Evolutionary conservation across 768 basidiomycete genomes (phyloP).

Genomic region (Mycena epipterygia): DNA sequence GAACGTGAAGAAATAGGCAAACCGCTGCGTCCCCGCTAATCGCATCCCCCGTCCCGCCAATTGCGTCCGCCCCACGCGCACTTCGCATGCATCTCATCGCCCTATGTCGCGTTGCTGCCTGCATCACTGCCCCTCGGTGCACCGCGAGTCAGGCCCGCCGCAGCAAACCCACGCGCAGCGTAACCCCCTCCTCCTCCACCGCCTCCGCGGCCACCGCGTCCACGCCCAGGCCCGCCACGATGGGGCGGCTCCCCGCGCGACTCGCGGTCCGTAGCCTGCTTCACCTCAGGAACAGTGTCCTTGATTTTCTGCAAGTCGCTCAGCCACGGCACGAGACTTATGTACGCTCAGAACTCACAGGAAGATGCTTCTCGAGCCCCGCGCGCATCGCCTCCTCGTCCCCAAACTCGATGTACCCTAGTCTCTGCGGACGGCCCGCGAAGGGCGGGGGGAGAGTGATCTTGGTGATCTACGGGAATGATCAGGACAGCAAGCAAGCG

Average conservation of each 20-base stretch:
- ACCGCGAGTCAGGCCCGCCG: constrained; percentile 74
- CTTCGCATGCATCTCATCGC: neutral
- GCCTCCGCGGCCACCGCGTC: constrained; percentile 64
- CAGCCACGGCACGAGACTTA: constrained; percentile 26
- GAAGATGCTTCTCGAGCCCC: constrained; percentile 80
- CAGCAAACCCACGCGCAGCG: constrained; percentile 75
- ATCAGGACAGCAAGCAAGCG: neutral
- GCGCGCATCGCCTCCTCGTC: constrained; percentile 89
- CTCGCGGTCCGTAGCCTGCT: constrained; percentile 76
- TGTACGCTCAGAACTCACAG: constrained; percentile 58
- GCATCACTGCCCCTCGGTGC: constrained; percentile 29
- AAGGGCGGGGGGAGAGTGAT: constrained; percentile 69
- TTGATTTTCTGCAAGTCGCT: constrained; percentile 70
- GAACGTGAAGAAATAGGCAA: constrained; percentile 12
- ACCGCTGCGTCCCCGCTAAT: constrained; percentile 1
- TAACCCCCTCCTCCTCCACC: constrained; percentile 63
- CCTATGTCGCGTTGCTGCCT: constrained; percentile 3
- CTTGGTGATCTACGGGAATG: constrained; percentile 68
- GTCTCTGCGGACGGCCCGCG: constrained; percentile 64
- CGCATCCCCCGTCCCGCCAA: neutral
- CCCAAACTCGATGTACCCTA: constrained; percentile 92
- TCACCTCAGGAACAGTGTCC: constrained; percentile 75
- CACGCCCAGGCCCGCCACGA: constrained; percentile 51
- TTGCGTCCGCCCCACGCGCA: neutral
- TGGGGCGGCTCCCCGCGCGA: constrained; percentile 53